Evolutionary conservation across 768 basidiomycete genomes (phyloP), one percentile per base, ranked within the genome.

Genomic region (Pisolithus tinctorius): DNA sequence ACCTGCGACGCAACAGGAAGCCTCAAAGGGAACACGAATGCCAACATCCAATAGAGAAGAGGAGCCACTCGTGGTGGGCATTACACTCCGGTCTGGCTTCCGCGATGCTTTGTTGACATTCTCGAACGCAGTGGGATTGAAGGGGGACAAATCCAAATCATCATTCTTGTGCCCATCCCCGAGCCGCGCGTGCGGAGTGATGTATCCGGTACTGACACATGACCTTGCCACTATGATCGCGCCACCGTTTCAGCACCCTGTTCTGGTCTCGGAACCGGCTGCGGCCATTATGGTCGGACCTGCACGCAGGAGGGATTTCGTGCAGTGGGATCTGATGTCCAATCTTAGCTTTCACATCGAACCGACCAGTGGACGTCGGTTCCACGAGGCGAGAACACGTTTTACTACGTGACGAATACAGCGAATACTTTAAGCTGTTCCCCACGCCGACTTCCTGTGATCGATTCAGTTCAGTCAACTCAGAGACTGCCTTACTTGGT

Each of bases 51-150:
- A 2, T 57, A 66, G 65, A 55, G 66, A 69, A 59, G 69, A 74
- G 59, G 72, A 69, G 47, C 59, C 53, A 47, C 66, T 76, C 57
- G 73, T 79, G 73, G 76, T 77, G 58, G 62, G 75, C 66, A 34
- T 4, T 34, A 53, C 61, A 57, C 14, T 17, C 43, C 23, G 14
- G 14, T 14, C 25, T 5, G 43, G 7, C 43, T 8, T 14, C 26
- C 16, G 6, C 13, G 16, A 27, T 8, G 30, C 26, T 45, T 63
- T 63, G 65, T 69, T 61, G 61, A 59, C 55, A 49, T 55, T 58
- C 58, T 61, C 55, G 14, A 45, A 58, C 48, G 40, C 56, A 77
- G 74, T 76, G 75, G 73, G 75, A 77, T 51, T 75, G 61, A 69
- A 61, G 56, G 50, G 47, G 53, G 55, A 51, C 50, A 48, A 52